Evolutionary conservation across 1,284 basidiomycete species (phyloP).

Genomic region (Ganoderma meredithae): DNA sequence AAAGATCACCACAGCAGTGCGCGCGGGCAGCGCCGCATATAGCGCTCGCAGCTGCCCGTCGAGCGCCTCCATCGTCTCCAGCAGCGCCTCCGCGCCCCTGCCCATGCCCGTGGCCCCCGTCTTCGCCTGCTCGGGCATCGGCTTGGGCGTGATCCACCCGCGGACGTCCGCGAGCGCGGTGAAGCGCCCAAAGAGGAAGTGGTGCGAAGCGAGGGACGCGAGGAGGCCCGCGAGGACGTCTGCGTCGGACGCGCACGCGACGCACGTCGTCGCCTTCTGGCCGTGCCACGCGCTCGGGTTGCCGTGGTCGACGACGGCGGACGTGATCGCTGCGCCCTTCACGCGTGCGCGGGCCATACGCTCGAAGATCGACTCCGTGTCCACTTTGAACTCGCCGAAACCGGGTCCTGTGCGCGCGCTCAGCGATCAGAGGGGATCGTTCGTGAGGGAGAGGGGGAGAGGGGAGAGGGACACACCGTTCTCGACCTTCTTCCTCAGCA

Average conservation of each 20-base stretch:
- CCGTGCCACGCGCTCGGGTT: slow-evolving; percentile 85
- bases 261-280: slow-evolving; percentile 76
- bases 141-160: slow-evolving; percentile 76
- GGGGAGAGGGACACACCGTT: slow-evolving; percentile 54
- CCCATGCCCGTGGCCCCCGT: slow-evolving; percentile 5
- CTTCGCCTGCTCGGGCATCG: slow-evolving; percentile 44
- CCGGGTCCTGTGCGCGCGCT: slow-evolving; percentile 57
- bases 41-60: slow-evolving; percentile 69
- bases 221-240: slow-evolving; percentile 76
- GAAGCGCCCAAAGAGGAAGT: slow-evolving; percentile 85
- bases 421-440: neutral
- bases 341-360: slow-evolving; percentile 66
- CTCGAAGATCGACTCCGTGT: slow-evolving; percentile 88
- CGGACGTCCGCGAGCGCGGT: slow-evolving; percentile 78
- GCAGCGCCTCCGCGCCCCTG: slow-evolving; percentile 33
- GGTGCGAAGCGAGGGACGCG: slow-evolving; percentile 68
- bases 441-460: neutral
- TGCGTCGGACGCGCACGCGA: slow-evolving; percentile 78
- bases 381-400: slow-evolving; percentile 87
- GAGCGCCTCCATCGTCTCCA: slow-evolving; percentile 53
- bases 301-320: slow-evolving; percentile 86
- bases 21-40: slow-evolving; percentile 73
- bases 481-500: slow-evolving; percentile 82
- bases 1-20: slow-evolving; percentile 84
- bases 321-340: slow-evolving; percentile 49